Evolutionary conservation across 305 asterid genomes (phyloP).

Genomic region (Fraxinus albicans): DNA sequence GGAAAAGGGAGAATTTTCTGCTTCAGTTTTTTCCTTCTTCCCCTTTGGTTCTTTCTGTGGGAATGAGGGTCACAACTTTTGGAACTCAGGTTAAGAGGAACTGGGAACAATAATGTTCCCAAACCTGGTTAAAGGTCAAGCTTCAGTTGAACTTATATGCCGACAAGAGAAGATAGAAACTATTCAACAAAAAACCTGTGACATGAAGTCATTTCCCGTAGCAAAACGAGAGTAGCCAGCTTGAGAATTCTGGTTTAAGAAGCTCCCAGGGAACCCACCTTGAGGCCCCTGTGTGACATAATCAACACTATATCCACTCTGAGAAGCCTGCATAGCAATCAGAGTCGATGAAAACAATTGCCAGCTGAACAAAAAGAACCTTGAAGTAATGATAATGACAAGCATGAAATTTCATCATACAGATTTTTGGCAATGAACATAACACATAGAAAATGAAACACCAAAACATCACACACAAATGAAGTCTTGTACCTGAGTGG

Average conservation of each 20-base stretch:
- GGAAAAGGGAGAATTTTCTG: background rate
- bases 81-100: background rate
- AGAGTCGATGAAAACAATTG: constrained; percentile 10
- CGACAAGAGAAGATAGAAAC: background rate
- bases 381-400: background rate
- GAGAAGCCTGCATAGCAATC: constrained; percentile 68
- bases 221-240: constrained; percentile 91
- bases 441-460: background rate
- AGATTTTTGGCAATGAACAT: background rate
- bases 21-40: background rate
- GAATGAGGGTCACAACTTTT: background rate
- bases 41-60: background rate
- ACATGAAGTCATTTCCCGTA: constrained; percentile 94
- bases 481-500: constrained; percentile 67
- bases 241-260: constrained; percentile 80
- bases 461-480: background rate
- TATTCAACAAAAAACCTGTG: constrained; percentile 67
- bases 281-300: constrained; percentile 81
- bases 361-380: constrained; percentile 11
- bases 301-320: constrained; percentile 86
- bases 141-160: background rate
- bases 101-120: background rate
- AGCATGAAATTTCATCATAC: background rate
- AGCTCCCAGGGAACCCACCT: constrained; percentile 88
- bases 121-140: background rate